A percentile compares a stretch with the other conserved stretches of the same genome.
These are phyloP conservation scores for Colletotrichum sidae DNA, from an alignment of 2,329 filamentous ascomycete species.

Conservation along the genomic window DNA sequence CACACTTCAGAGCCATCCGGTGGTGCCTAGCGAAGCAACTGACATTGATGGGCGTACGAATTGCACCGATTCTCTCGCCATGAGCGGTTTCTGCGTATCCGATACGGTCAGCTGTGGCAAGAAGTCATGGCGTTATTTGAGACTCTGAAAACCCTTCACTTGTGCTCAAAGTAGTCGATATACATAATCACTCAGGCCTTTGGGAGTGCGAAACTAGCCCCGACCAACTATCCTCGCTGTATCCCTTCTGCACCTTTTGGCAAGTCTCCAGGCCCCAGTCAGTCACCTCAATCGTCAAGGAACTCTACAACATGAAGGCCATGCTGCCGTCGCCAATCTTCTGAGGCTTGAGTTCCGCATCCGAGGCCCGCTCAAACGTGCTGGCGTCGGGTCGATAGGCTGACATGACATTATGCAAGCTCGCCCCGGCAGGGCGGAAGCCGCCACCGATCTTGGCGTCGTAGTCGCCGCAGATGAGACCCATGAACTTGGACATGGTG, in stretches of 20 bases:
- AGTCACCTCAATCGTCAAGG: conserved; percentile 64
- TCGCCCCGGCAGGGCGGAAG: conserved; percentile 57
- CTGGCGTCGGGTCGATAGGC: conserved; percentile 62
- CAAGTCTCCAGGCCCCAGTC: conserved; percentile 63
- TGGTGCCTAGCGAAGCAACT: too few relatives aligned
- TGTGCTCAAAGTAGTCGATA: not conserved
- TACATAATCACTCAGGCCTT: not conserved
- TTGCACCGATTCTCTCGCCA: too few relatives aligned
- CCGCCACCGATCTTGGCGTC: conserved; percentile 60
- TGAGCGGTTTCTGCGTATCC: too few relatives aligned
- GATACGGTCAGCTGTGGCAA: too few relatives aligned
- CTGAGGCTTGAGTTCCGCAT: conserved; percentile 54
- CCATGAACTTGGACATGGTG: conserved; percentile 53
- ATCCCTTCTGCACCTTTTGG: conserved; percentile 57
- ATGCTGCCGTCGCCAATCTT: conserved; percentile 58
- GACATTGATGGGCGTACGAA: too few relatives aligned
- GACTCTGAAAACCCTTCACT: not conserved
- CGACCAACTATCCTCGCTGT: conserved; percentile 73
- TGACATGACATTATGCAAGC: conserved; percentile 69
- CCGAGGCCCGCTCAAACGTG: conserved; percentile 58
- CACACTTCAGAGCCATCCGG: too few relatives aligned
- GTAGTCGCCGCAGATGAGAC: conserved; percentile 56
- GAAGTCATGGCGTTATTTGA: too few relatives aligned
- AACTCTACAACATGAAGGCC: conserved; percentile 64
- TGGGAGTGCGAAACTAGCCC: conserved; percentile 39